Conservation (phyloP, 805 yeast species). For the Suhomyces emberorum region DNA sequence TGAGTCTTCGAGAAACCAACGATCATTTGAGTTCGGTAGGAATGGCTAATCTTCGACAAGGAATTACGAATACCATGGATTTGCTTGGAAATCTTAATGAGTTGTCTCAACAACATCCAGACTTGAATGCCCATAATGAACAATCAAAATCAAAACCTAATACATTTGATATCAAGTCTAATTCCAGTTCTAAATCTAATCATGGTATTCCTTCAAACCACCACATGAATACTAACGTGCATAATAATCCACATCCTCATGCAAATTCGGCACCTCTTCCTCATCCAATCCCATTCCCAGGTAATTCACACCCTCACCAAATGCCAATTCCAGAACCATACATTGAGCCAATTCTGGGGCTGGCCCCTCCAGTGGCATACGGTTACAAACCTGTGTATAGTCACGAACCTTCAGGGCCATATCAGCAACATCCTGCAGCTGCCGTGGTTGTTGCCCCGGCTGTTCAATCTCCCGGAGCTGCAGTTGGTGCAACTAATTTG, state of each 20-base stretch:
- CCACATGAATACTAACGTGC: neutral
- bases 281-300: neutral
- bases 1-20: conserved; percentile 12
- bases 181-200: neutral
- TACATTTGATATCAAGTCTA: neutral
- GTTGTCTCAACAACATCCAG: neutral
- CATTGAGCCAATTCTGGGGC: too few relatives aligned
- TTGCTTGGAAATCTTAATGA: conserved; percentile 14
- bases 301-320: neutral
- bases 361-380: neutral
- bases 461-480: neutral
- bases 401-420: neutral
- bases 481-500: neutral
- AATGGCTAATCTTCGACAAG: conserved; percentile 11
- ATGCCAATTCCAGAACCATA: neutral
- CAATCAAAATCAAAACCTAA: conserved; percentile 2
- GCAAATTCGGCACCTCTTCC: neutral
- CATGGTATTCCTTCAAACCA: too few relatives aligned
- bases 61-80: conserved; percentile 16
- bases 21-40: conserved; percentile 9
- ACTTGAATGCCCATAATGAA: too few relatives aligned
- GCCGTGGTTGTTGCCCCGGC: neutral
- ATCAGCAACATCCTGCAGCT: neutral
- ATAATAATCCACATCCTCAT: neutral
- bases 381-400: neutral